Evolutionary conservation across 345 rosid genomes (phyloP), one percentile per base, ranked within the genome.

Genomic region (Brassica nigra): DNA sequence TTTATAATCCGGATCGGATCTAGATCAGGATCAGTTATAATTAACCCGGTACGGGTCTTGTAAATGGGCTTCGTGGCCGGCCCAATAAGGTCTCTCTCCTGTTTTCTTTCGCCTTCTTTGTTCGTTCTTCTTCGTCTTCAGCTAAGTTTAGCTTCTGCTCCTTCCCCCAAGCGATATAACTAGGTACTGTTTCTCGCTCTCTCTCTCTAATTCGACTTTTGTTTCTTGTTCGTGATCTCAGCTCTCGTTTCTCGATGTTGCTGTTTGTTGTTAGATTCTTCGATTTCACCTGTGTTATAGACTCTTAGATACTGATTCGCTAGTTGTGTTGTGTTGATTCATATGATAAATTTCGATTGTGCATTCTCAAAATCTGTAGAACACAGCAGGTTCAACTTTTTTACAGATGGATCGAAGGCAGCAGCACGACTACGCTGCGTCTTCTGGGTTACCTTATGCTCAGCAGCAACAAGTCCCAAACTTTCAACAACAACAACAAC

Each of bases 381-480:
- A 18, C 12, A 55, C 14, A 76, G 37, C n/a, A 62, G 39, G 12
- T 57, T 7, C 58, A 12, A 4, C 4, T 16, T 29, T 16, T 23
- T 18, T 18, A 58, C 15, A 30, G 57, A 87, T 87, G 90, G 90
- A 87, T 71, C 80, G 87, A 58, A 86, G 84, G 57, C 86, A 85
- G 65, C 89, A 86, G 66, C 89, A 86, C 12, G 88, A 81, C 52
- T 86, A 69, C 61, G 85, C 83, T 14, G 83, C 89, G 16, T 84
- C 89, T 82, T 86, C 96, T 69, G 90, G 90, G 27, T 86, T 95
- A 90, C 92, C 94, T 34, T 95, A 87, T 82, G 82, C 91, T 52
- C 92, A 88, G 78, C 97, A 89, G 82, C 96, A 90, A 18, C 93
- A 85, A 76, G 80, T 85, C 59, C 83, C 85, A n/a, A 91, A 86